A percentile compares a stretch with the other conserved stretches of the same genome.
These are phyloP conservation scores for Rhizoctonia solani DNA, from an alignment of 1,284 basidiomycete species.

Conservation along the genomic window DNA sequence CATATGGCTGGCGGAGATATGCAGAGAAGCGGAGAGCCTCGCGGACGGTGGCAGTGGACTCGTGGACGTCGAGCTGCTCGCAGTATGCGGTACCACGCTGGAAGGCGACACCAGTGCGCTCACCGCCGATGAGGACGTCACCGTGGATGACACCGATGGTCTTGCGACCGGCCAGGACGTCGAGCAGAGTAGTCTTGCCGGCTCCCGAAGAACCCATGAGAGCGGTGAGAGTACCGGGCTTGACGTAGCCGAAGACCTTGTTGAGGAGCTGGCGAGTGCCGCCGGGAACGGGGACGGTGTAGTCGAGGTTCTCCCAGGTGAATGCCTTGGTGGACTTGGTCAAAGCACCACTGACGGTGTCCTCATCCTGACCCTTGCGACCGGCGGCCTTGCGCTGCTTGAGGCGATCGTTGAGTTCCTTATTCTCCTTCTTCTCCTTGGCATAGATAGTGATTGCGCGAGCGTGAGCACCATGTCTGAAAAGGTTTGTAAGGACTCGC, in stretches of 20 bases:
- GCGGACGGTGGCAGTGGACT: slow-evolving; percentile 58
- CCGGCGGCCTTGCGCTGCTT: slow-evolving; percentile 54
- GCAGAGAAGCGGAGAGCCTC: slow-evolving; percentile 62
- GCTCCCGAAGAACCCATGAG: slow-evolving; percentile 61
- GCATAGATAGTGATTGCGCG: slow-evolving; percentile 64
- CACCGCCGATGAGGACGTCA: slow-evolving; percentile 56
- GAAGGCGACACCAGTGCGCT: slow-evolving; percentile 51
- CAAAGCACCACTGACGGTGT: not conserved
- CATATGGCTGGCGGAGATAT: slow-evolving; percentile 57
- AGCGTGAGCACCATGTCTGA: slow-evolving; percentile 54
- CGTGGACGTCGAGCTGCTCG: slow-evolving; percentile 54
- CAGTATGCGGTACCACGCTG: slow-evolving; percentile 58
- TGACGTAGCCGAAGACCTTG: slow-evolving; percentile 58
- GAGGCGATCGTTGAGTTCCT: slow-evolving; percentile 64
- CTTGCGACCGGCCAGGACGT: slow-evolving; percentile 57
- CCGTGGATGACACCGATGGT: slow-evolving; percentile 54
- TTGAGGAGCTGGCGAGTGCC: slow-evolving; percentile 54
- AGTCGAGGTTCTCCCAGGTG: slow-evolving; percentile 51
- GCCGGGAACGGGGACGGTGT: slow-evolving; percentile 55
- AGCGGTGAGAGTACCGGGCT: slow-evolving; percentile 57
- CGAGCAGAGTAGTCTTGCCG: slow-evolving; percentile 56
- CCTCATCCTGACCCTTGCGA: slow-evolving; percentile 5
- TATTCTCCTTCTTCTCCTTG: slow-evolving; percentile 68
- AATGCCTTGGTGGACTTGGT: slow-evolving; percentile 43
- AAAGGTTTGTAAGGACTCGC: slow-evolving; percentile 62